Percentiles rank a stretch among this genome's conserved stretches.
These are phyloP conservation scores for Pestalotiopsis fici DNA, from an alignment of 2,329 filamentous ascomycete species.

Conservation along the genomic window DNA sequence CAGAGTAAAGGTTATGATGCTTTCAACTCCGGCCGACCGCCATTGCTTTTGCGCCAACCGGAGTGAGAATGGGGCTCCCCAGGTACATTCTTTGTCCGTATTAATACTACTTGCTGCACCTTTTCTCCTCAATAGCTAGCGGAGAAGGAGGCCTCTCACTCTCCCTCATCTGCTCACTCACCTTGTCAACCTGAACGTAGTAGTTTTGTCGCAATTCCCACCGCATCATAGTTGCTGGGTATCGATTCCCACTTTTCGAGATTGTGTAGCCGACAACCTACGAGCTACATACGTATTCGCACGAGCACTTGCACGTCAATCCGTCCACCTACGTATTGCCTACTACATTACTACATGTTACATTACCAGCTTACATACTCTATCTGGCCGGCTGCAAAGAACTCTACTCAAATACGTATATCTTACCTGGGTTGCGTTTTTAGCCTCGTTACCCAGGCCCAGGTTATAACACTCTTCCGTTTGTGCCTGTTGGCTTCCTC, in stretches of 20 bases:
- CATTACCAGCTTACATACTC: background rate
- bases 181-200: too few relatives aligned
- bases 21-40: background rate
- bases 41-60: background rate
- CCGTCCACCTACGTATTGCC: too few relatives aligned
- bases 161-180: background rate
- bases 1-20: background rate
- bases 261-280: background rate
- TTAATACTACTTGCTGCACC: background rate
- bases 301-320: background rate
- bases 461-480: background rate
- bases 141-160: conserved; percentile 5
- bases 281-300: too few relatives aligned
- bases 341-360: background rate
- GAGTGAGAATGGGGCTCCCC: background rate
- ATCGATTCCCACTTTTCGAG: conserved; percentile 5
- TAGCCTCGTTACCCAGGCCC: background rate
- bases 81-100: background rate
- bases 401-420: background rate
- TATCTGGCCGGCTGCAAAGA: too few relatives aligned
- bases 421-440: too few relatives aligned
- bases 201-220: background rate
- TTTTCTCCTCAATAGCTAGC: background rate
- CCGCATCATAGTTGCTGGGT: conserved; percentile 3
- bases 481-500: background rate